These are phyloP conservation scores for Candida arabinofermentans DNA, from an alignment of 805 yeast genomes.

Conservation along the genomic window DNA sequence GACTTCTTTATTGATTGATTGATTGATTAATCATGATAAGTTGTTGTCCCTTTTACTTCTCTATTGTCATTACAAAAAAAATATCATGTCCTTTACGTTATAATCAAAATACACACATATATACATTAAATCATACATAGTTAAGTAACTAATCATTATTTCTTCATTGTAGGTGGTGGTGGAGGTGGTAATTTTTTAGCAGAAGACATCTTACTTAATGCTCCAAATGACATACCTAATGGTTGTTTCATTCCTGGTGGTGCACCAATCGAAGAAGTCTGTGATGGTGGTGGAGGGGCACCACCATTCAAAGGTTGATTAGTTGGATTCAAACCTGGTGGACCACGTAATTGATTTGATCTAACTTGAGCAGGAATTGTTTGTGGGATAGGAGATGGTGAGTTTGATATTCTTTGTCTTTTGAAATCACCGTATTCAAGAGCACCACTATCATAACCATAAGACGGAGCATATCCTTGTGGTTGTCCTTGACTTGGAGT, in stretches of 20 bases:
- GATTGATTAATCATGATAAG: too few species aligned
- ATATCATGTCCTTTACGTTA: not conserved
- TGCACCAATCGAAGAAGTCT: not conserved
- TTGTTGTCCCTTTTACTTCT: too few species aligned
- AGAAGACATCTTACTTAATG: too few species aligned
- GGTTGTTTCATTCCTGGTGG: slow-evolving; percentile 1
- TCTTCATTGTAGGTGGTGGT: slow-evolving; percentile 2
- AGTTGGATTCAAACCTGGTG: slow-evolving; percentile 1
- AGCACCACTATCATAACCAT: not conserved
- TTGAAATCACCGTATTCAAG: slow-evolving; percentile 1
- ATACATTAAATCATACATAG: not conserved
- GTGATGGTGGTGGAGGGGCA: slow-evolving; percentile 8
- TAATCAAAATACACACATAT: not conserved
- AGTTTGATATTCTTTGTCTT: slow-evolving; percentile 1
- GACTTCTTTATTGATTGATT: too few species aligned
- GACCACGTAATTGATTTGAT: slow-evolving; percentile 5
- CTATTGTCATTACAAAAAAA: too few species aligned
- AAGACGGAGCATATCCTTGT: not conserved
- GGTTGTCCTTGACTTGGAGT: too few species aligned
- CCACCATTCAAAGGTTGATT: not conserved
- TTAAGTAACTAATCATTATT: not conserved
- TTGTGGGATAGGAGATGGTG: not conserved
- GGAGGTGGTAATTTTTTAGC: not conserved
- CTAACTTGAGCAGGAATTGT: not conserved
- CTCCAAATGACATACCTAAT: not conserved